Evolutionary conservation across 2,329 filamentous ascomycete genomes (phyloP), one percentile per base, ranked within the genome.

Genomic region (Thelonectria olida): DNA sequence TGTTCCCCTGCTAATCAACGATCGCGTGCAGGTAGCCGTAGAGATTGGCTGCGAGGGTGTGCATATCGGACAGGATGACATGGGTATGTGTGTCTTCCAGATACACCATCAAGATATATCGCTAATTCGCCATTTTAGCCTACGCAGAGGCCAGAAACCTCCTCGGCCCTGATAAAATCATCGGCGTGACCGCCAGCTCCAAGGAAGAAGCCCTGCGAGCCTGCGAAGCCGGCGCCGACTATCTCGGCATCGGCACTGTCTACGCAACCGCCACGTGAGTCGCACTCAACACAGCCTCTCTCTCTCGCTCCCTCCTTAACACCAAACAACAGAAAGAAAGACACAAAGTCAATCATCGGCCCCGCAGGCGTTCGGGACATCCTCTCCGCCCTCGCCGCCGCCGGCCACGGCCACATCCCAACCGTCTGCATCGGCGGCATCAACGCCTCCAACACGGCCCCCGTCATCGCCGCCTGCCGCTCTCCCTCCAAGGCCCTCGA

Each of bases 61-160:
- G 8, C 96, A 98, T 76, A 86, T 98, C 50, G 96, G 96, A 7
- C 95, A 98, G 80, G 94, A 97, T 84, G 95, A 98, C 76, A 90
- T 97, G 82, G 83, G 90, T 92, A 76, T 67, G 84, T 76, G 4
- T 48, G 2, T 10, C 8, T 10, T 7, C 8, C 20, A 49, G 3
- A 34, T 28, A 7, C 31, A 10, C 15, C 31, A 3, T 34, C 9
- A 25, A 13, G 20, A 15, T n/a, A 7, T 4, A n/a, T 45, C 2
- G 42, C 20, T 42, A 6, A 42, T 27, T 2, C 22, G 13, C 5
- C 19, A n/a, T 36, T 15, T 22, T 20, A 75, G 73, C 62, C 22
- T 73, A 68, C 22, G 56, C 69, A n/a, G 63, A 76, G 38, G 94
- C 93, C 2, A 90, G 92, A 59, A 82, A 79, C 20, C 77, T 97